These are phyloP conservation scores for Penicillium turbatum DNA, from an alignment of 495 filamentous ascomycete genomes.

Conservation along the genomic window DNA sequence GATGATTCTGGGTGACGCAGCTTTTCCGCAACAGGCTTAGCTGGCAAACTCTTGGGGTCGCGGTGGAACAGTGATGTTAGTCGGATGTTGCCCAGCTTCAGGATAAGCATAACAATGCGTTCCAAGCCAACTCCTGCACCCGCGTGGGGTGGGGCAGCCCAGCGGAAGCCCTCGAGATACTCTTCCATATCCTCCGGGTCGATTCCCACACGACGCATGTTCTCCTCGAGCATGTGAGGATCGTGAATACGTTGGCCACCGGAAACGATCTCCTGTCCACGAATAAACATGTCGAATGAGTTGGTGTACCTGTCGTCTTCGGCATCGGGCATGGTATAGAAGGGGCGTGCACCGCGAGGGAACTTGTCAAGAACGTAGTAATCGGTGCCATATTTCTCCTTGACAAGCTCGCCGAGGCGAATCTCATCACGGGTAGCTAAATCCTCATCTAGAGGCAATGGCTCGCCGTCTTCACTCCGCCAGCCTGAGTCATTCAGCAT, in stretches of 20 bases:
- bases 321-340: constrained; percentile 91
- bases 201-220: constrained; percentile 71
- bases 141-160: constrained; percentile 83
- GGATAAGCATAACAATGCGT: constrained; percentile 76
- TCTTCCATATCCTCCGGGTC: constrained; percentile 76
- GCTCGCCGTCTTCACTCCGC: constrained; percentile 68
- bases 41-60: constrained; percentile 76
- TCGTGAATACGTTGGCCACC: constrained; percentile 92
- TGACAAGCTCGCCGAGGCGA: constrained; percentile 75
- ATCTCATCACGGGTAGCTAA: constrained; percentile 82
- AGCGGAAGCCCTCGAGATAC: constrained; percentile 83
- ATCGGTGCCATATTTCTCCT: constrained; percentile 81
- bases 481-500: constrained; percentile 80
- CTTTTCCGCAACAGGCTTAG: constrained; percentile 46
- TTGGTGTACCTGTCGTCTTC: constrained; percentile 70
- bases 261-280: constrained; percentile 87
- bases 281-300: constrained; percentile 93
- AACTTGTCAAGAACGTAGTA: constrained; percentile 97
- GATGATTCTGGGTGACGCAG: constrained; percentile 76
- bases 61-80: constrained; percentile 79
- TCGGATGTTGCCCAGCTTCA: constrained; percentile 84
- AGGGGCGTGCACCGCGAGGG: constrained; percentile 75
- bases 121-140: constrained; percentile 89
- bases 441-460: constrained; percentile 66
- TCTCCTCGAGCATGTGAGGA: constrained; percentile 64